Evolutionary conservation across 257 asterid species (phyloP).

Genomic region (Catharanthus roseus): DNA sequence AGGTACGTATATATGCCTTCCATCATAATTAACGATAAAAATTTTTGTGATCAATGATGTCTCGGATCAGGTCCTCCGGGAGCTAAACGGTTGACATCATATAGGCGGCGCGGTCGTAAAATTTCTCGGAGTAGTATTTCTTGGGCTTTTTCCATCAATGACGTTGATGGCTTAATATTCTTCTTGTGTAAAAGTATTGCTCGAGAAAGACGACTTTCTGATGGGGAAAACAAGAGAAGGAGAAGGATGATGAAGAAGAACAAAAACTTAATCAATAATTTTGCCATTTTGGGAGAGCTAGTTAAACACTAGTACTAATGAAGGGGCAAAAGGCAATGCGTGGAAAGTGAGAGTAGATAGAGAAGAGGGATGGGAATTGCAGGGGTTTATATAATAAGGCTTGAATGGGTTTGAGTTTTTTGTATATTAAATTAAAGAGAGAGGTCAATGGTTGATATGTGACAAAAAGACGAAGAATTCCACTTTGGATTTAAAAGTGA

Average conservation of each 20-base stretch:
- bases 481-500: conserved; percentile 2
- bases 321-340: background rate
- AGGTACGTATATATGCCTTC: background rate
- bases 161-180: conserved; percentile 12
- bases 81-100: conserved; percentile 24
- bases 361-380: too few species aligned
- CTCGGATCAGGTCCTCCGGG: conserved; percentile 58
- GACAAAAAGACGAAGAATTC: conserved; percentile 9
- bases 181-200: background rate
- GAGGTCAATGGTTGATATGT: background rate
- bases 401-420: background rate
- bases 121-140: conserved; percentile 24
- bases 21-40: background rate
- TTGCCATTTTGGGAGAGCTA: conserved; percentile 20
- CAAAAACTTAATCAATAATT: conserved; percentile 7
- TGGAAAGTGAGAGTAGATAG: background rate
- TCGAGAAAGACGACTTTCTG: conserved; percentile 21
- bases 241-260: conserved; percentile 20
- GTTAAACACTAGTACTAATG: background rate
- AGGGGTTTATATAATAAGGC: conserved; percentile 19
- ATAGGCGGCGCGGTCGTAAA: conserved; percentile 9
- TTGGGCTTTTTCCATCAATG: conserved; percentile 27
- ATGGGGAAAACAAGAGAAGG: background rate
- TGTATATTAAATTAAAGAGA: background rate
- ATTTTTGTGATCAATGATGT: conserved; percentile 38